These are phyloP conservation scores for Leucosporidium scottii DNA, from an alignment of 768 basidiomycete species.

Conservation along the genomic window DNA sequence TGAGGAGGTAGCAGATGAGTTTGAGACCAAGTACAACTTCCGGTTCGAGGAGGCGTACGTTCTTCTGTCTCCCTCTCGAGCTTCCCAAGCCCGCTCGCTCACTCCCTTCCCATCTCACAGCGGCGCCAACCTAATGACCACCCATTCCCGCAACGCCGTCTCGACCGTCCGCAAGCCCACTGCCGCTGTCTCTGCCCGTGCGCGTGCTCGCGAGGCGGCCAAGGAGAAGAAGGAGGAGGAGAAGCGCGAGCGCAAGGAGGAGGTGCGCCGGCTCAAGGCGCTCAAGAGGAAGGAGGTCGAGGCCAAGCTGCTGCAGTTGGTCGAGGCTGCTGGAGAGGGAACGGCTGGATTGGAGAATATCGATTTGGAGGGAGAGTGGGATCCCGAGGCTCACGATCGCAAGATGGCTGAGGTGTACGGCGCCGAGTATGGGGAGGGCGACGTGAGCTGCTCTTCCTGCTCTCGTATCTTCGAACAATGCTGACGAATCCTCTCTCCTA, in stretches of 20 bases:
- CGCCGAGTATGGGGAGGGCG: slow-evolving; percentile 46
- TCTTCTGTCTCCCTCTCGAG: not conserved
- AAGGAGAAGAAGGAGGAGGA: slow-evolving; percentile 75
- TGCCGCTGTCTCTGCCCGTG: slow-evolving; percentile 72
- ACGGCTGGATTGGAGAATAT: slow-evolving; percentile 54
- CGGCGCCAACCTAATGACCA: slow-evolving; percentile 55
- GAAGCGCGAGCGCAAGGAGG: slow-evolving; percentile 63
- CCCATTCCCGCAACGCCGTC: slow-evolving; percentile 64
- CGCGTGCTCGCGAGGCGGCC: slow-evolving; percentile 71
- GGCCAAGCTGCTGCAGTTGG: slow-evolving; percentile 64
- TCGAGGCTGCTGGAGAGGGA: slow-evolving; percentile 59
- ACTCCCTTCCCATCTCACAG: slow-evolving; percentile 43
- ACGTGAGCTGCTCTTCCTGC: slow-evolving; percentile 28
- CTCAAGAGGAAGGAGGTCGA: slow-evolving; percentile 79
- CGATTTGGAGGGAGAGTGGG: slow-evolving; percentile 89
- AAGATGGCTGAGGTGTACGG: slow-evolving; percentile 74
- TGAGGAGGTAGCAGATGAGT: slow-evolving; percentile 71
- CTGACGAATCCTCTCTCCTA: not conserved
- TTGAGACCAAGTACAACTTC: slow-evolving; percentile 96
- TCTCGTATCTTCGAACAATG: not conserved
- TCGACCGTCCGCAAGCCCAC: slow-evolving; percentile 47
- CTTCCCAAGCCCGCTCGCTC: not conserved
- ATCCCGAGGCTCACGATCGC: slow-evolving; percentile 70
- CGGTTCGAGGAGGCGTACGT: slow-evolving; percentile 92
- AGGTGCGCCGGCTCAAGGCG: slow-evolving; percentile 68